These are phyloP conservation scores for Neurospora tetrasperma DNA, from an alignment of 495 filamentous ascomycete genomes.

Conservation along the genomic window DNA sequence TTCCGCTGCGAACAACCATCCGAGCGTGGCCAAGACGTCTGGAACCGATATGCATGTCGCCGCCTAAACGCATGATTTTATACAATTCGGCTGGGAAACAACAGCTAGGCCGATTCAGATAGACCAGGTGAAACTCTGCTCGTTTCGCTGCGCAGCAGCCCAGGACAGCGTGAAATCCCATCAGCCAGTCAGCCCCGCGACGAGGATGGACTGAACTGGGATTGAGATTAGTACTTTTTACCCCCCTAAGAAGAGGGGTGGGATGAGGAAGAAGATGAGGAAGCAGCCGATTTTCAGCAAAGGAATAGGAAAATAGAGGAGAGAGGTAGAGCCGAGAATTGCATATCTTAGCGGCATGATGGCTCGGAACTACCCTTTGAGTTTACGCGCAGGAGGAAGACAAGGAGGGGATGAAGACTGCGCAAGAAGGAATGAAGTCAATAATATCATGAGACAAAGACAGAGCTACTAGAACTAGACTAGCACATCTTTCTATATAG, in stretches of 20 bases:
- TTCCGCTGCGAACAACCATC: background rate
- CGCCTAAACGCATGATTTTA: conserved; percentile 10
- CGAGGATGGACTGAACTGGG: background rate
- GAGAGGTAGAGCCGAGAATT: background rate
- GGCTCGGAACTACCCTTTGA: background rate
- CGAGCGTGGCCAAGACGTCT: conserved; percentile 16
- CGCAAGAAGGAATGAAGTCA: background rate
- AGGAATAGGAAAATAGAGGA: background rate
- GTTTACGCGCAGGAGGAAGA: background rate
- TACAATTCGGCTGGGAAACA: background rate
- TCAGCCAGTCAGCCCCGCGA: background rate
- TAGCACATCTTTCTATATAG: background rate
- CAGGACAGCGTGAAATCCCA: background rate
- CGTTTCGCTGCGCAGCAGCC: background rate
- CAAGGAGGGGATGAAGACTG: too few relatives aligned
- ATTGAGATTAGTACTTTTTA: background rate
- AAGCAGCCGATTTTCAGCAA: background rate
- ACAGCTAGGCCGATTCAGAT: background rate
- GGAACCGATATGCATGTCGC: conserved; percentile 16
- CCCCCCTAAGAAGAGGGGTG: background rate
- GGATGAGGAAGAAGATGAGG: background rate
- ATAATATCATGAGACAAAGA: background rate
- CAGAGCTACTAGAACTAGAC: background rate
- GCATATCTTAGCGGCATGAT: background rate
- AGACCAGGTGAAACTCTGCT: background rate